phyloP scores from a whole-genome alignment of 176 grass and related monocot species.

The Dactylis glomerata region DNA sequence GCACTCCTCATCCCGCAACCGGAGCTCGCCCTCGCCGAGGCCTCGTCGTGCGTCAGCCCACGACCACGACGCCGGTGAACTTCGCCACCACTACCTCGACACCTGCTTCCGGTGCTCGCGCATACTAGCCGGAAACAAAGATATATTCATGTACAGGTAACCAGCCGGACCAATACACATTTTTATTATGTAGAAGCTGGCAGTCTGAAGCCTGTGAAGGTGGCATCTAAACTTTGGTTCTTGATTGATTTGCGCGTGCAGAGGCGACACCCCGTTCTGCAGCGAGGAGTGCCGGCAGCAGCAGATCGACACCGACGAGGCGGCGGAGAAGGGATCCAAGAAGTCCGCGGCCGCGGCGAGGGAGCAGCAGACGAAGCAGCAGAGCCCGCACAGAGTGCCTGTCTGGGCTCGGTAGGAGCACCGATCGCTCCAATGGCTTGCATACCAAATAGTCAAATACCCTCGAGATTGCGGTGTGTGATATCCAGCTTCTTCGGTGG shows the following conservation, averaged over 20 bases:
- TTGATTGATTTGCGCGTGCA: slow-evolving; percentile 27
- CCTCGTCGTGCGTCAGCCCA: slow-evolving; percentile 1
- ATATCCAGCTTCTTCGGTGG: neutral
- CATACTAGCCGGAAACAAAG: slow-evolving; percentile 42
- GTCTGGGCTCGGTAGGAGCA: slow-evolving; percentile 50
- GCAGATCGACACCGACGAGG: slow-evolving; percentile 71
- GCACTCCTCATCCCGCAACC: neutral
- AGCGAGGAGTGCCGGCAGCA: slow-evolving; percentile 91
- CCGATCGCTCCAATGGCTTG: neutral
- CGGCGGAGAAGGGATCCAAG: slow-evolving; percentile 42
- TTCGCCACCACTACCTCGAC: slow-evolving; percentile 69
- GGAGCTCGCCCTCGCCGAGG: neutral
- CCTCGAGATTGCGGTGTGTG: neutral
- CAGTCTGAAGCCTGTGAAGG: neutral
- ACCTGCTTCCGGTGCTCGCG: slow-evolving; percentile 71
- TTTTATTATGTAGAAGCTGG: neutral
- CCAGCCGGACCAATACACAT: neutral
- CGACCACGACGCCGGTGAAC: slow-evolving; percentile 12
- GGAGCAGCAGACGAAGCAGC: slow-evolving; percentile 21
- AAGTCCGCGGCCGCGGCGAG: neutral
- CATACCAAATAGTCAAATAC: neutral
- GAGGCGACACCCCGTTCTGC: slow-evolving; percentile 89
- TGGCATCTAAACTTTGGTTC: neutral
- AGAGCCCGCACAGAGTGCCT: slow-evolving; percentile 41
- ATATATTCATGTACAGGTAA: slow-evolving; percentile 97